These are phyloP conservation scores for Teratosphaeria nubilosa DNA, from an alignment of 2,329 filamentous ascomycete species.

Conservation along the genomic window DNA sequence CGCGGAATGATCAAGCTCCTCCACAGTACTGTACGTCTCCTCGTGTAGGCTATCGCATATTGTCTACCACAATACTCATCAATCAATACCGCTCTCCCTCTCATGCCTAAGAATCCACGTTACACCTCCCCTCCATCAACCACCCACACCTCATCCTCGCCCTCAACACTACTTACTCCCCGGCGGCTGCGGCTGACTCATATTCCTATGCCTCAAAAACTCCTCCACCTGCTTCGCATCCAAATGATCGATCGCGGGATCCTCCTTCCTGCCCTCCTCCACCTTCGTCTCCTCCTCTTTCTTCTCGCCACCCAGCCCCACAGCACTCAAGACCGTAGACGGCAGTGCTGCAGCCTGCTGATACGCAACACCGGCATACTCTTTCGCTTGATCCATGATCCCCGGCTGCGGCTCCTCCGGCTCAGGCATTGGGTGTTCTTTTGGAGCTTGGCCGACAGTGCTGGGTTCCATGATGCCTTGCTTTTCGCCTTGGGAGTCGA, in stretches of 20 bases:
- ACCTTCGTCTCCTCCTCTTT: slow-evolving; percentile 19
- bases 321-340: slow-evolving; percentile 24
- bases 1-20: no score
- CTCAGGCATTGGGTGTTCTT: slow-evolving; percentile 31
- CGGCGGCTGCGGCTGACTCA: neutral
- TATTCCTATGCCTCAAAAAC: slow-evolving; percentile 24
- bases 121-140: neutral
- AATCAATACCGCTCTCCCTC: no score
- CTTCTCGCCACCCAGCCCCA: slow-evolving; percentile 19
- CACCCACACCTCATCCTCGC: neutral
- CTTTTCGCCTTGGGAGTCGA: slow-evolving; percentile 36
- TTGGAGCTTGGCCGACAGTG: slow-evolving; percentile 40
- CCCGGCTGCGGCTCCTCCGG: slow-evolving; percentile 20
- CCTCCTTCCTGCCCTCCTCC: slow-evolving; percentile 9
- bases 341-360: slow-evolving; percentile 22
- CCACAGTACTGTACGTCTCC: no score
- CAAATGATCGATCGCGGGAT: slow-evolving; percentile 20
- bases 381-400: slow-evolving; percentile 35
- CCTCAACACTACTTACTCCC: neutral
- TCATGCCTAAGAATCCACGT: neutral
- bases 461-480: slow-evolving; percentile 37
- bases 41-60: no score
- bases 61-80: no score
- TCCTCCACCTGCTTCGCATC: slow-evolving; percentile 25
- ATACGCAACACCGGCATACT: slow-evolving; percentile 22